Base-by-base conservation (phyloP, 2,329 filamentous ascomycete species). In the Malbranchea zuffiana region DNA sequence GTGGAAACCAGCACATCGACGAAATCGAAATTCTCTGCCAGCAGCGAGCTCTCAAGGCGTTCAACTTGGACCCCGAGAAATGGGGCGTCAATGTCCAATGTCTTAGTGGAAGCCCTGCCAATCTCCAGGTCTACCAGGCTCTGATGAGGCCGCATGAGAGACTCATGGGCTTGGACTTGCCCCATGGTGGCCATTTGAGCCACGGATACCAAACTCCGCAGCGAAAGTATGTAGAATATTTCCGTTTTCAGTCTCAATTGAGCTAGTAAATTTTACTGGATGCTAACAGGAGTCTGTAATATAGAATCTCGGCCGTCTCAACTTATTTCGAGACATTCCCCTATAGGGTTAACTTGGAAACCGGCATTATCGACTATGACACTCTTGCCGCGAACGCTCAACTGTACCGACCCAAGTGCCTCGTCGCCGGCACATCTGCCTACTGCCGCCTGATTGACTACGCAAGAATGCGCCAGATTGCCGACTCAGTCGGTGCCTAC, bases 71-170 rank as follows among this genome's bases (percentile, higher is more conserved):
- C 66, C 59, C 80, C 12, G 75, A 78, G 50, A 86, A 92, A 71
- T 98, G 90, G 90, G 90, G 90, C 61, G 90, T 98, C 68, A 98
- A 98, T 60, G 90, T 98, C 43, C 90, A 98, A 71, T 86, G 82
- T 64, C 69, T 94, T 57, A 84, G 78, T 57, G 90, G 90, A 54
- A 87, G 80, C 63, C 90, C 90, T 51, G 90, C 90, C 68, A 98
- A 98, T 68, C 71, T 98, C 50, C 86, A 96, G 72, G 86, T 92
- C 51, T 98, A 96, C 72, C 87, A 94, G 71, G 90, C 90, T 41
- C 69, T 98, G 38, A 80, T 95, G 67, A 76, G 87, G 50, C 80
- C 84, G 16, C 90, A 98, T 62, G 90, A 96, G 54, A 80, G 90
- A 41, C 74, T 98, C 50, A 96, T 98, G 87, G 88, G 88, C 45